Conservation (phyloP, 1,284 basidiomycete genomes). For the Cryptococcus maquisensis region DNA sequence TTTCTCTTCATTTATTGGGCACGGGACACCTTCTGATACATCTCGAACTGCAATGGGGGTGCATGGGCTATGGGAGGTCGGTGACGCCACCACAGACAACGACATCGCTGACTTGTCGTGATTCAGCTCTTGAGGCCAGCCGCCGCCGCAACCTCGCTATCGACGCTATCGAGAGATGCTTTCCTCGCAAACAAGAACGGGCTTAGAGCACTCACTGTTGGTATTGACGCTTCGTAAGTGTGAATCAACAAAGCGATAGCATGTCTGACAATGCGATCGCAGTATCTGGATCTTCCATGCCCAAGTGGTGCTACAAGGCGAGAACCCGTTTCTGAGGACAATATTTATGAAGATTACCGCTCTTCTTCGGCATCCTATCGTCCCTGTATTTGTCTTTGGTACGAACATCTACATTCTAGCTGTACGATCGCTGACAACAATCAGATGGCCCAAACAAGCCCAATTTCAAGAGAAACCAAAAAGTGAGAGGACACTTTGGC, state of each 20-base stretch:
- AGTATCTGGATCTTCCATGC: constrained; percentile 54
- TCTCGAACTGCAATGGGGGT: constrained; percentile 42
- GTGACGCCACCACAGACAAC: constrained; percentile 9
- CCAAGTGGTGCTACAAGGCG: constrained; percentile 42
- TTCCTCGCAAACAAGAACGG: constrained; percentile 39
- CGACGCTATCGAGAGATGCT: constrained; percentile 36
- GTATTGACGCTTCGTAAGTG: constrained; percentile 49
- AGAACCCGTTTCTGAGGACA: constrained; percentile 53
- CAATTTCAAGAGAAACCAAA: constrained; percentile 66
- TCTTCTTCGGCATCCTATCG: constrained; percentile 70
- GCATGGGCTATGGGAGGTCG: constrained; percentile 49
- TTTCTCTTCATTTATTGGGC: background rate
- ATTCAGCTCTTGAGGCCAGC: constrained; percentile 43
- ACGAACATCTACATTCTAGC: constrained; percentile 5
- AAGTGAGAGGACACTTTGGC: constrained; percentile 48
- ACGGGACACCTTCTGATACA: background rate
- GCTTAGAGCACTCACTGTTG: constrained; percentile 44
- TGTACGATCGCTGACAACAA: background rate
- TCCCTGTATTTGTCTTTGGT: constrained; percentile 87
- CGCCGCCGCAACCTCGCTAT: constrained; percentile 33
- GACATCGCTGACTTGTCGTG: background rate
- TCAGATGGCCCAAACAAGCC: constrained; percentile 76
- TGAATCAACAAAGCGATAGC: background rate
- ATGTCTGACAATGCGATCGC: constrained; percentile 3
- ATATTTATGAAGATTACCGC: constrained; percentile 58